Conservation (phyloP, 2,329 filamentous ascomycete genomes). For the Trichoderma koningii region DNA sequence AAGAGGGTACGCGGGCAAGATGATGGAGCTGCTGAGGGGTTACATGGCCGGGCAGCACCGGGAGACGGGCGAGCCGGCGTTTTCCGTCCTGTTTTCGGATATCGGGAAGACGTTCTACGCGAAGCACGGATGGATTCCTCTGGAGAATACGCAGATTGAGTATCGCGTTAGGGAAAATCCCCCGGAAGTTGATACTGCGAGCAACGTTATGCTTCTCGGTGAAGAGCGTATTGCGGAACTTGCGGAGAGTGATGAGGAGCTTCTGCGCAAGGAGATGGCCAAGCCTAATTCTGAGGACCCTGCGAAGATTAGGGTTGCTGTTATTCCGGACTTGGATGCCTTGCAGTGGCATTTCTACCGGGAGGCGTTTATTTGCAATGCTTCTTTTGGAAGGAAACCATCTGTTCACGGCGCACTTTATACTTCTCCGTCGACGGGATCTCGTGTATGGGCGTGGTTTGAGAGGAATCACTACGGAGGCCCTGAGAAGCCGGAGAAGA, state of each 20-base stretch:
- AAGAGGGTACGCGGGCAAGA: conserved; percentile 74
- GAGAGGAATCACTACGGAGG: conserved; percentile 65
- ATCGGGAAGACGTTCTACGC: conserved; percentile 84
- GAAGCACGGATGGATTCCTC: conserved; percentile 73
- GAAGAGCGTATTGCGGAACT: conserved; percentile 62
- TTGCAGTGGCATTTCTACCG: conserved; percentile 67
- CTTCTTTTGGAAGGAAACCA: conserved; percentile 60
- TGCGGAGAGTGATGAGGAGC: conserved; percentile 63
- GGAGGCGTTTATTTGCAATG: conserved; percentile 73
- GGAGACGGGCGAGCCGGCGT: conserved; percentile 48
- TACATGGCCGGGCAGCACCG: conserved; percentile 39
- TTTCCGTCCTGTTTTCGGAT: conserved; percentile 83
- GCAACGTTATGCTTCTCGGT: conserved; percentile 49
- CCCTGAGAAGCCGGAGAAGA: conserved; percentile 56
- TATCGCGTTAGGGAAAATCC: conserved; percentile 46
- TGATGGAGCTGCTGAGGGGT: conserved; percentile 67
- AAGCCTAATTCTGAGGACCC: conserved; percentile 28
- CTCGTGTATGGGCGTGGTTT: conserved; percentile 75
- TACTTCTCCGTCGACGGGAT: conserved; percentile 48
- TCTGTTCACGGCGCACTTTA: conserved; percentile 71
- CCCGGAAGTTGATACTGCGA: conserved; percentile 29
- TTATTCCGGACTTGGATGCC: conserved; percentile 39
- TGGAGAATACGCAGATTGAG: conserved; percentile 70
- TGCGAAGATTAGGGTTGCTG: conserved; percentile 39
- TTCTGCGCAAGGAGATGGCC: conserved; percentile 58